Conservation (phyloP, 257 asterid genomes). For the Solanum acaule region DNA sequence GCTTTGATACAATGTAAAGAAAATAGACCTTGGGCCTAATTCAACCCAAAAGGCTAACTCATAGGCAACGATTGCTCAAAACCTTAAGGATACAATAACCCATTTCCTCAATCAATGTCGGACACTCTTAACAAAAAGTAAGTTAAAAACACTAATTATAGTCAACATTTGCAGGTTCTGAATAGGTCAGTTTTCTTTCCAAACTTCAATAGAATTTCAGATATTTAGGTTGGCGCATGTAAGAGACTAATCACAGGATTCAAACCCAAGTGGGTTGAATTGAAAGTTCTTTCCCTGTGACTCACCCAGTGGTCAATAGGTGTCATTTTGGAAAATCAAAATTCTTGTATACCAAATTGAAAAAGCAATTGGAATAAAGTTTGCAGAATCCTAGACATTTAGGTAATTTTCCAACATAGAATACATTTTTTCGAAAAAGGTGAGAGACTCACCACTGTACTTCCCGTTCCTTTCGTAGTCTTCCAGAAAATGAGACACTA, state of each 20-base stretch:
- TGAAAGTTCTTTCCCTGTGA: not conserved
- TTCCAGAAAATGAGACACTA: conserved; percentile 94
- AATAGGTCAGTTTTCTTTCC: not conserved
- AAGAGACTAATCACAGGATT: not conserved
- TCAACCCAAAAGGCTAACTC: not conserved
- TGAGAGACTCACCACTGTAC: conserved; percentile 63
- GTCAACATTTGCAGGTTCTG: not conserved
- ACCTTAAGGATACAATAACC: not conserved
- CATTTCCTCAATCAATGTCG: not conserved
- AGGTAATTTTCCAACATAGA: not conserved
- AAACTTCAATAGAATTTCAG: not conserved
- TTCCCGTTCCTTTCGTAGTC: conserved; percentile 86
- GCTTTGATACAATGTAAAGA: not conserved
- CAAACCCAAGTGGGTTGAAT: not conserved
- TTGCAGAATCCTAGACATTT: not conserved
- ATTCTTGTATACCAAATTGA: not conserved
- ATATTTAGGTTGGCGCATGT: not conserved
- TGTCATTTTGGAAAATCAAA: not conserved
- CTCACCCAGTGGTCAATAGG: not conserved
- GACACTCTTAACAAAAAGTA: not conserved
- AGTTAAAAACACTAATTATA: too few relatives aligned
- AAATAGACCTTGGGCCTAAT: not conserved
- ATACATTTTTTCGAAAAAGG: not conserved
- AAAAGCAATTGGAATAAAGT: not conserved
- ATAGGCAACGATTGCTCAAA: not conserved